These are phyloP conservation scores for Neofusicoccum parvum DNA, from an alignment of 2,329 filamentous ascomycete species.

Conservation along the genomic window DNA sequence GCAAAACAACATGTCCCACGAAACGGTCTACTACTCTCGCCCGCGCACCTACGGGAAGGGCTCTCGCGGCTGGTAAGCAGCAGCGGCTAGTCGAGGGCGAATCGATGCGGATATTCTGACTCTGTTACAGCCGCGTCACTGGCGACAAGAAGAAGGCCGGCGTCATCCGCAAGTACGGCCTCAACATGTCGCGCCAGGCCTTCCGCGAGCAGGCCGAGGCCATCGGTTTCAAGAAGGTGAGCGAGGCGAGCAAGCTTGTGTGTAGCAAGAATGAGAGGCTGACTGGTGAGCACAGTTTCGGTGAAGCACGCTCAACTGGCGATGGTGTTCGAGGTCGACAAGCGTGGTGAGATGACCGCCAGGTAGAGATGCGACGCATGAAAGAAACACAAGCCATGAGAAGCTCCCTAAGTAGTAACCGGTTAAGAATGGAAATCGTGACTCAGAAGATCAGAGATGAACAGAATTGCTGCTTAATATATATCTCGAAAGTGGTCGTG, in stretches of 20 bases:
- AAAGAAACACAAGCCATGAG: no score
- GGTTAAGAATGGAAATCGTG: background rate
- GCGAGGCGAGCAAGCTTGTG: conserved; percentile 6
- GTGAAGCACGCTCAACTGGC: background rate
- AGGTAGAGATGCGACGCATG: background rate
- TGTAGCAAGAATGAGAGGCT: background rate
- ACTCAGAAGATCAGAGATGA: no score
- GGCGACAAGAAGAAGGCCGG: conserved; percentile 49
- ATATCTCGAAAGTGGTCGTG: no score
- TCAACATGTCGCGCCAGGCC: conserved; percentile 77
- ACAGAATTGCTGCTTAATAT: no score
- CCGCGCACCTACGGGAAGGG: conserved; percentile 98
- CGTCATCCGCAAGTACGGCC: conserved; percentile 99
- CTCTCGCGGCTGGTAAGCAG: conserved; percentile 81
- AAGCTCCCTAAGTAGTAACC: no score
- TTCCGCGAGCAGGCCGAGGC: conserved; percentile 69
- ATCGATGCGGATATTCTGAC: no score
- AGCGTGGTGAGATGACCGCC: background rate
- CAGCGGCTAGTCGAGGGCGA: no score
- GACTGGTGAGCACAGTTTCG: background rate
- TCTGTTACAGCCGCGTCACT: background rate
- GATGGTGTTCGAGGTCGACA: no score
- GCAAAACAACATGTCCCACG: conserved; percentile 72
- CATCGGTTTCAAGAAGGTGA: conserved; percentile 71
- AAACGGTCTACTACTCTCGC: conserved; percentile 99